Evolutionary conservation across 2,329 filamentous ascomycete genomes (phyloP), one percentile per base, ranked within the genome.

Genomic region (Thermomyces lanuginosus): DNA sequence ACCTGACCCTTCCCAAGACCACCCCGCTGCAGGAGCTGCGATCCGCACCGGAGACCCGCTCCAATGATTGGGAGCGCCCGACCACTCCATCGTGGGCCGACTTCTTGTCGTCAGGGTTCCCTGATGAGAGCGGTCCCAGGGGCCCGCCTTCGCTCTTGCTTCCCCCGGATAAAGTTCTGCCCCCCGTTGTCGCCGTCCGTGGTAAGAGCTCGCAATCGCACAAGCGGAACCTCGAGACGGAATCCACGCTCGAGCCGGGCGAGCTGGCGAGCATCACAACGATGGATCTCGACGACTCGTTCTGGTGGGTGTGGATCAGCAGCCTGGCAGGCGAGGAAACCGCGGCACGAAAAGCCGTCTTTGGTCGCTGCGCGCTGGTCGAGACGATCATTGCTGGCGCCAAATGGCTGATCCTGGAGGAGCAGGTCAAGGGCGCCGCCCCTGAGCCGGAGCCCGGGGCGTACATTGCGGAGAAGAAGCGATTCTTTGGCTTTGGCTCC

Each of bases 231-330:
- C 58, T 81, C n/a, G 74, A 83, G 37, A 65, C 64, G 8, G 72
- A 79, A 28, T 55, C 56, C 13, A 62, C 70, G 21, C 61, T 93
- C 0, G 83, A 93, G 37, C 89, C 86, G 0, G 89, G 83, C 27
- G 89, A 98, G 61, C 65, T 98, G 31, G 89, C 89, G 16, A 95
- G 83, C 47, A 92, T 98, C 45, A 78, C 70, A 13, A 68, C 68
- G 19, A 69, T 95, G 31, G 76, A 89, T 36, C 63, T 98, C 4
- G 89, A 98, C 42, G 86, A 95, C 49, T 77, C 83, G 1, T 98
- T 98, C 52, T 98, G 89, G 89, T 95, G 89, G 86, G 89, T 95
- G 3, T 98, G 89, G 89, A 95, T 98, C 66, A 91, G 73, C 41
- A 95, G 86, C 62, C 60, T 98, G 43, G 83, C 86, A 1, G 78